Evolutionary conservation across 2,329 filamentous ascomycete genomes (phyloP), one percentile per base, ranked within the genome.

Genomic region (Beauveria varroae): DNA sequence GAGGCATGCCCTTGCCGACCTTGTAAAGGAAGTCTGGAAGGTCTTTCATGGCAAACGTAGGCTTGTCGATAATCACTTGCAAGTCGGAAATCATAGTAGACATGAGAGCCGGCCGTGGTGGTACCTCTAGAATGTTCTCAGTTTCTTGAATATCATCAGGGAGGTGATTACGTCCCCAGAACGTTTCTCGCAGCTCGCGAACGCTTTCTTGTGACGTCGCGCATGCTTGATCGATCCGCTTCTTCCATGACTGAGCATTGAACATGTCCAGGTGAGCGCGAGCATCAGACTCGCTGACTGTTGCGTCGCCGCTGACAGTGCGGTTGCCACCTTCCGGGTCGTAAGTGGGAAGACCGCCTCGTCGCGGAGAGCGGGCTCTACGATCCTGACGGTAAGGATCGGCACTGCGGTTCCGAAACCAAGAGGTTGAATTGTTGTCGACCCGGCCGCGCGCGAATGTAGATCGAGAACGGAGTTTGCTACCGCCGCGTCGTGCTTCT

Each of bases 1-100:
- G 81, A 1, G 95, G 95, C 86, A 99, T 96, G 1, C 95, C 95
- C 76, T 99, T 99, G n/a, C 95, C 95, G 62, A 98, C 87, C 53
- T 86, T 85, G 70, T 97, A 84, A 28, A 99, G 78, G 71, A 96
- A 99, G 18, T 89, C 84, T 0, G 93, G 90, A 60, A 93, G 85
- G 14, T 96, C 87, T 3, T 85, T 80, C 63, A 96, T 78, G 0
- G 92, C 88, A 71, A 99, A 99, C 0, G 90, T 93, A 0, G 95
- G 95, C 72, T 96, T 97, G 73, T 98, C 95, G 63, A 99, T 81
- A 37, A 86, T 79, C 60, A 99, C 81, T 65, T 93, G 88, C 37
- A 99, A 78, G 71, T 99, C 93, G 63, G 87, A 91, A 66, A 98
- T 86, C 49, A 91, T 77, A 6, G 90, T 81, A 3, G 88, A 84